phyloP scores from a whole-genome alignment of 441 rosid genomes.

The Eutrema salsugineum region DNA sequence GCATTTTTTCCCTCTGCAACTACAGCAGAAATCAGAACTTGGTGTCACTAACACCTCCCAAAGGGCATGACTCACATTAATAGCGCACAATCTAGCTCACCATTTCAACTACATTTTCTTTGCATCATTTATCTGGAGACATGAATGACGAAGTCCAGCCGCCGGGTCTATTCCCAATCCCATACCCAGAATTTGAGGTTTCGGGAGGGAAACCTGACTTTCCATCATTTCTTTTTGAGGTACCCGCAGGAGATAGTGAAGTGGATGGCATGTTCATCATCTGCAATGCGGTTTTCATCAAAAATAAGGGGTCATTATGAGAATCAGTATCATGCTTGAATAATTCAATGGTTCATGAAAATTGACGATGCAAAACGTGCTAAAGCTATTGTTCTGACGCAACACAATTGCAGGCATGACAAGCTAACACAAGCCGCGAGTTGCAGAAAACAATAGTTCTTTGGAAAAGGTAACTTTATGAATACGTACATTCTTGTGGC shows the following conservation, averaged over 20 bases:
- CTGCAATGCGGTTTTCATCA: conserved; percentile 27
- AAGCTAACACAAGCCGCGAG: neutral
- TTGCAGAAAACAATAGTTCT: neutral
- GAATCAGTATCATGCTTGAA: neutral
- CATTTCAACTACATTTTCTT: conserved; percentile 14
- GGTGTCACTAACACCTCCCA: conserved; percentile 22
- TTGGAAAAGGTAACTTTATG: neutral
- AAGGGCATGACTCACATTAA: conserved; percentile 27
- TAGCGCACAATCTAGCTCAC: neutral
- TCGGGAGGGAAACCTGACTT: conserved; percentile 16
- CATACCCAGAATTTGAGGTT: conserved; percentile 25
- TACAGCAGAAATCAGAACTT: conserved; percentile 13
- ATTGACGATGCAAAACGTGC: neutral
- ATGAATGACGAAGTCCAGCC: conserved; percentile 57
- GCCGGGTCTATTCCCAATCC: conserved; percentile 18
- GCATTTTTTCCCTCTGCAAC: conserved; percentile 36
- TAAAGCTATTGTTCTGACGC: neutral
- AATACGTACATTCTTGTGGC: conserved; percentile 67
- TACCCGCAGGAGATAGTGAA: conserved; percentile 57
- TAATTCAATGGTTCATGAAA: neutral
- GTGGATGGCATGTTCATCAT: conserved; percentile 55
- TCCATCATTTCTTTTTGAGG: conserved; percentile 42
- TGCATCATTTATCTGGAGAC: conserved; percentile 65
- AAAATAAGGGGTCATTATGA: neutral
- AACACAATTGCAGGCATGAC: neutral